Conservation (phyloP, 2,329 filamentous ascomycete genomes). For the Xylariaceae sp. region DNA sequence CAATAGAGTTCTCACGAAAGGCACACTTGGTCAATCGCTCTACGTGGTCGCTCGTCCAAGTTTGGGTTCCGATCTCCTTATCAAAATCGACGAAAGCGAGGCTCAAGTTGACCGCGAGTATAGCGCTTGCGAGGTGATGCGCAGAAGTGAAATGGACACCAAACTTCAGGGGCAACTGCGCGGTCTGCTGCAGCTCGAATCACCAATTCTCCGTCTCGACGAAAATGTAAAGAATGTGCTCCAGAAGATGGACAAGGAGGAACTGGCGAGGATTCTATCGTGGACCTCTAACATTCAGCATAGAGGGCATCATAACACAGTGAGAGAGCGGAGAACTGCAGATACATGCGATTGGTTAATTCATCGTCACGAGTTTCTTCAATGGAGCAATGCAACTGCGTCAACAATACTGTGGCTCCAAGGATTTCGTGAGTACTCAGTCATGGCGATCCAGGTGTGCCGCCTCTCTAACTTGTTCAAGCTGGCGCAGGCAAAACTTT, state of each 20-base stretch:
- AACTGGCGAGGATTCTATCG: neutral
- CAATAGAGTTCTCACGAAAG: neutral
- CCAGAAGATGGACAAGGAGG: neutral
- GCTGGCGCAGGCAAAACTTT: constrained; percentile 14
- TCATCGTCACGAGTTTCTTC: constrained; percentile 1
- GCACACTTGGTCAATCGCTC: neutral
- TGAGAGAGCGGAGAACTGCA: constrained; percentile 6
- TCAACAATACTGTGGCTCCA: constrained; percentile 12
- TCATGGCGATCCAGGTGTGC: neutral
- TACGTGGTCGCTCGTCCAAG: neutral
- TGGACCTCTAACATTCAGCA: constrained; percentile 13
- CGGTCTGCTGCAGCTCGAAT: constrained; percentile 1
- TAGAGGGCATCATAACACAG: constrained; percentile 4
- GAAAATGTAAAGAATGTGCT: constrained; percentile 7
- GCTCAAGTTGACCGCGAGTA: constrained; percentile 1
- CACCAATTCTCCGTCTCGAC: constrained; percentile 6
- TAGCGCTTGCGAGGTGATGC: neutral
- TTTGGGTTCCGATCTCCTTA: neutral
- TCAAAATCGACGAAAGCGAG: neutral
- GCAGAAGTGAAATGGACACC: neutral
- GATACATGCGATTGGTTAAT: constrained; percentile 13
- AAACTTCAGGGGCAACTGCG: constrained; percentile 1
- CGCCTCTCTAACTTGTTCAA: constrained; percentile 2
- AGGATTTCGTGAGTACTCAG: constrained; percentile 8
- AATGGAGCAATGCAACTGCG: constrained; percentile 11